Percentiles rank a stretch among this genome's conserved stretches.
These are phyloP conservation scores for Huntiella decipiens DNA, from an alignment of 2,329 filamentous ascomycete genomes.

Conservation along the genomic window DNA sequence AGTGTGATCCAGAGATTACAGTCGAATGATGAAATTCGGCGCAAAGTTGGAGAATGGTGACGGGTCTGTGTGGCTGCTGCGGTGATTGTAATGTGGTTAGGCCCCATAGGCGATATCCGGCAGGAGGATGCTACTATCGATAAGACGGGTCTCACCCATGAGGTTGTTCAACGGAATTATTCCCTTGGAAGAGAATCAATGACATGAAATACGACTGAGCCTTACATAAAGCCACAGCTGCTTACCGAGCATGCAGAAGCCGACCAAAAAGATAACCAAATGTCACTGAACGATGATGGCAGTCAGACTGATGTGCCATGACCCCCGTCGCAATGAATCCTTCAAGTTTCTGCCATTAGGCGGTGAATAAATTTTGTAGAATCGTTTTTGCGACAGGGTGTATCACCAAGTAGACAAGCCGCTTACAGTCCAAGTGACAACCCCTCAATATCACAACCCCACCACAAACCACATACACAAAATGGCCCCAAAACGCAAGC, in stretches of 20 bases:
- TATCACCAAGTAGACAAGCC: not conserved
- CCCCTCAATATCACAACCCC: not conserved
- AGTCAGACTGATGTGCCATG: not conserved
- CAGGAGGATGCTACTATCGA: not conserved
- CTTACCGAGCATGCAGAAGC: too few relatives aligned
- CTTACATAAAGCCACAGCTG: too few relatives aligned
- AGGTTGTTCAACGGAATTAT: too few relatives aligned
- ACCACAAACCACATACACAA: not conserved
- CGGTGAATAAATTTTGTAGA: constrained; percentile 9
- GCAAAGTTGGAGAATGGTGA: not conserved
- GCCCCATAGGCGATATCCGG: not conserved
- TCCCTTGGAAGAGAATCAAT: too few relatives aligned
- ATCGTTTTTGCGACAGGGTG: constrained; percentile 3
- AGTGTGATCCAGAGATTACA: too few relatives aligned
- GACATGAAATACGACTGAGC: too few relatives aligned
- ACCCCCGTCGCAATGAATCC: not conserved
- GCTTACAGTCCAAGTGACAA: not conserved
- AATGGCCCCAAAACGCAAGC: constrained; percentile 10
- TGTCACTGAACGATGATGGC: not conserved
- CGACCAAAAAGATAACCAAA: too few relatives aligned
- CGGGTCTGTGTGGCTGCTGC: too few relatives aligned
- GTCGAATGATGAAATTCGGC: too few relatives aligned
- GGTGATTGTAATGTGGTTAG: too few relatives aligned
- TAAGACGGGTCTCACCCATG: too few relatives aligned
- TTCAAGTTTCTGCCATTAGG: constrained; percentile 7